phyloP scores from a whole-genome alignment of 2,329 filamentous ascomycete species.

The Talaromyces pinophilus region DNA sequence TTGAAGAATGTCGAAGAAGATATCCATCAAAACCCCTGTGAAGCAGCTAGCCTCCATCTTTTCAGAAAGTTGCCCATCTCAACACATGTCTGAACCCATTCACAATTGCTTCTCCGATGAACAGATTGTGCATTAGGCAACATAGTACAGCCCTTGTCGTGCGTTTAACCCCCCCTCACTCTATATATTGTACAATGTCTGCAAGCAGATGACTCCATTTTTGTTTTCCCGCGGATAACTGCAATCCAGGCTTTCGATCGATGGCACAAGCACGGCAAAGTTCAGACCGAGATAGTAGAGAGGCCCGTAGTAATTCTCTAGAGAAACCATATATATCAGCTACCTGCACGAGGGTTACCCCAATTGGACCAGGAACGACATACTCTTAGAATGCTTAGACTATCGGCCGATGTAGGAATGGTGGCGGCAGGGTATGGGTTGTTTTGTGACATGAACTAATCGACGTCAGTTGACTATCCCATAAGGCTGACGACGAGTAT shows the following conservation, averaged over 20 bases:
- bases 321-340: not conserved
- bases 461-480: not conserved
- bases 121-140: not conserved
- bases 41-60: not conserved
- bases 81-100: not conserved
- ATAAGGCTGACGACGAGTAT: not conserved
- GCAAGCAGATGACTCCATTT: not conserved
- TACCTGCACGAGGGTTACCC: not conserved
- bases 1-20: not conserved
- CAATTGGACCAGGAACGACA: not conserved
- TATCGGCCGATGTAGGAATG: too few relatives aligned
- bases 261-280: not conserved
- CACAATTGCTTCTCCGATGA: not conserved
- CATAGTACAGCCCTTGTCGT: too few relatives aligned
- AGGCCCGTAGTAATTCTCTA: not conserved
- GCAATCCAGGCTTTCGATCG: not conserved
- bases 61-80: not conserved
- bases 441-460: not conserved
- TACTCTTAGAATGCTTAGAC: not conserved
- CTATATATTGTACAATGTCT: not conserved
- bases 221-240: not conserved
- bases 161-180: not conserved
- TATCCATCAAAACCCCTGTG: not conserved
- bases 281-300: not conserved
- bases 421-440: not conserved